Evolutionary conservation across 306 rosid species (phyloP).

Genomic region (Castanopsis chinensis): DNA sequence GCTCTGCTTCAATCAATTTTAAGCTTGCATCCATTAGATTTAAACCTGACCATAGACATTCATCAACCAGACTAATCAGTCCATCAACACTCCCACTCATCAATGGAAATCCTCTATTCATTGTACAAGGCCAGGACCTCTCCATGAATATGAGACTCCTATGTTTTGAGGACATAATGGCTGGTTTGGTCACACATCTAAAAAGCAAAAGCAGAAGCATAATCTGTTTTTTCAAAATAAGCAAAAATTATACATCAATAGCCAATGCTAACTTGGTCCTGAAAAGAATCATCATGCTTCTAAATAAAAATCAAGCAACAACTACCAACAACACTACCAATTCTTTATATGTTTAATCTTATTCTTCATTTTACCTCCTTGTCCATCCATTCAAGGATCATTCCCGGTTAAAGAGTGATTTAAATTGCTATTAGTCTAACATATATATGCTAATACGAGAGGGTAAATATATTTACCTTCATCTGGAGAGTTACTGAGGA

Average conservation of each 20-base stretch:
- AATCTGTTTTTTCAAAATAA: background rate
- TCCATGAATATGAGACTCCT: background rate
- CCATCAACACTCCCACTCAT: conserved; percentile 14
- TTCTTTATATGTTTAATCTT: background rate
- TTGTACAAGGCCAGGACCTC: background rate
- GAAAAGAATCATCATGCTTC: background rate
- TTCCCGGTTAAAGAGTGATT: background rate
- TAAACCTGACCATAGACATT: conserved; percentile 12
- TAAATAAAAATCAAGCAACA: background rate
- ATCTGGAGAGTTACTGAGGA: conserved; percentile 14
- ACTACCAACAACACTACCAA: background rate
- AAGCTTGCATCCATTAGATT: conserved; percentile 20
- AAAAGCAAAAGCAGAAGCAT: background rate
- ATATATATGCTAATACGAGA: background rate
- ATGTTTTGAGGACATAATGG: background rate
- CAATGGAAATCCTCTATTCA: background rate
- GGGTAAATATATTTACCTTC: conserved; percentile 7
- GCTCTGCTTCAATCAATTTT: conserved; percentile 29
- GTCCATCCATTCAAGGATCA: background rate
- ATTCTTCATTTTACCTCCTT: background rate
- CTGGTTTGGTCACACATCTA: background rate
- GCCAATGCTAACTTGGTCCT: background rate
- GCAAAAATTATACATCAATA: background rate
- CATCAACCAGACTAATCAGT: conserved; percentile 9
- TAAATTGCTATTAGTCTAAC: conserved; percentile 6